phyloP scores from a whole-genome alignment of 768 basidiomycete species.

The Rhizopogon rudus region DNA sequence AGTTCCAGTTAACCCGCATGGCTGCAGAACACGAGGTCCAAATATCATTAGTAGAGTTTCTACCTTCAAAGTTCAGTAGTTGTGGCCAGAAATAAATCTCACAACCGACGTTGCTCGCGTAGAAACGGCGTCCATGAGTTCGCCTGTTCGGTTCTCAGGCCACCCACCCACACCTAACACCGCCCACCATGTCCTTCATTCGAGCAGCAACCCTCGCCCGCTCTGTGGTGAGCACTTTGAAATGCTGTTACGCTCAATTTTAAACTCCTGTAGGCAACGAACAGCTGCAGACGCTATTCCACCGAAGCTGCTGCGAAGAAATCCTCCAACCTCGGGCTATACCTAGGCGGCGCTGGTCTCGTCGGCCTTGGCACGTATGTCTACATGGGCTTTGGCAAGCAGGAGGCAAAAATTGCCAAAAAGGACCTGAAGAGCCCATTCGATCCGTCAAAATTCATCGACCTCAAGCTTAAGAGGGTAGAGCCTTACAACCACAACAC shows the following conservation, averaged over 20 bases:
- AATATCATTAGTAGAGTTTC: no score
- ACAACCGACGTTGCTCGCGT: background rate
- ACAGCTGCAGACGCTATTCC: slow-evolving; percentile 38
- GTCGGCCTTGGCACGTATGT: slow-evolving; percentile 41
- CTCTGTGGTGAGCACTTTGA: slow-evolving; percentile 30
- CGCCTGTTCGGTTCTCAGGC: slow-evolving; percentile 11
- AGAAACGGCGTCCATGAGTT: background rate
- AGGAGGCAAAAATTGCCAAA: slow-evolving; percentile 33
- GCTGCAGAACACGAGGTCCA: background rate
- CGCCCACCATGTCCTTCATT: slow-evolving; percentile 38
- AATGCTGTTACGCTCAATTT: background rate
- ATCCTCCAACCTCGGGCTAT: slow-evolving; percentile 43
- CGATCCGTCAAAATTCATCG: slow-evolving; percentile 68
- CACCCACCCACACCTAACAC: background rate
- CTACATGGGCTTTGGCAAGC: slow-evolving; percentile 40
- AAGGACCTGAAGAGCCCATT: slow-evolving; percentile 58
- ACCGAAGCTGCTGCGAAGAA: slow-evolving; percentile 41
- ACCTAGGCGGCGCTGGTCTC: slow-evolving; percentile 44
- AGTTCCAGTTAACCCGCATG: background rate
- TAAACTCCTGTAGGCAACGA: slow-evolving; percentile 23
- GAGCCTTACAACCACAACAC: slow-evolving; percentile 95
- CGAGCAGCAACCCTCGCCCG: slow-evolving; percentile 35
- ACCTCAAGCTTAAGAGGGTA: slow-evolving; percentile 79
- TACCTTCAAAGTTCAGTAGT: no score
- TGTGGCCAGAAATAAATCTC: background rate